A percentile compares a stretch with the other conserved stretches of the same genome.
phyloP scores from a whole-genome alignment of 73 alveolate species.

The Effrenium voratum region DNA sequence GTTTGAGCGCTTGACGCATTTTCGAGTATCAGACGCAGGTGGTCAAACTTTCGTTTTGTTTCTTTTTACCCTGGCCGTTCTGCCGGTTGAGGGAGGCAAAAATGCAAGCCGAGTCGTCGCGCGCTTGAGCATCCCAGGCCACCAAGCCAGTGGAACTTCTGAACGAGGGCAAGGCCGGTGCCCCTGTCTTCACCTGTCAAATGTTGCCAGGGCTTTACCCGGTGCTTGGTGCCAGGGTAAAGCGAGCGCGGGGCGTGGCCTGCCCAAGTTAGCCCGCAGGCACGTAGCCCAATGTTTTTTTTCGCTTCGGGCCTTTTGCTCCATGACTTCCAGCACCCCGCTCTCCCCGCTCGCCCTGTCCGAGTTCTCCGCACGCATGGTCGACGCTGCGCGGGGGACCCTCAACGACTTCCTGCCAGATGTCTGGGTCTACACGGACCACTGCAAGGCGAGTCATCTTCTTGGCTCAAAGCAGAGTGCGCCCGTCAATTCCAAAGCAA shows the following conservation, averaged over 20 bases:
- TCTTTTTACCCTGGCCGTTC: too few relatives aligned
- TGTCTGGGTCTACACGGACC: slow-evolving; percentile 99
- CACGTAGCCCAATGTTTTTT: not conserved
- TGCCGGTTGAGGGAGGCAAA: not conserved
- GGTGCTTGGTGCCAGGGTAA: slow-evolving; percentile 34
- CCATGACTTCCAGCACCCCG: not conserved
- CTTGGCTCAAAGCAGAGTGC: not conserved
- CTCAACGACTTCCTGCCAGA: slow-evolving; percentile 99
- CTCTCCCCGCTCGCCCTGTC: not conserved
- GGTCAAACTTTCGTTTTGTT: too few relatives aligned
- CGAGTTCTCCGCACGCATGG: slow-evolving; percentile 93
- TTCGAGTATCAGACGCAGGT: too few relatives aligned
- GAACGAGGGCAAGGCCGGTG: slow-evolving; percentile 85
- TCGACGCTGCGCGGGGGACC: slow-evolving; percentile 96
- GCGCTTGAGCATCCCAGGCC: slow-evolving; percentile 39
- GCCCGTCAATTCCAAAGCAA: not conserved
- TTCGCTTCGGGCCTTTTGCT: not conserved
- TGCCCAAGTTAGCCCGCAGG: slow-evolving; percentile 89
- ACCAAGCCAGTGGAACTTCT: slow-evolving; percentile 81
- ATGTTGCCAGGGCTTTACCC: not conserved
- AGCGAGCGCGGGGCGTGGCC: slow-evolving; percentile 94
- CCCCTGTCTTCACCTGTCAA: not conserved
- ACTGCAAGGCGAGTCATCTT: slow-evolving; percentile 95
- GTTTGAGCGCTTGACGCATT: too few relatives aligned
- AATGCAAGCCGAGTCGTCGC: not conserved